phyloP scores from a whole-genome alignment of 148 eudicot genomes.

The Rhododendron molle region DNA sequence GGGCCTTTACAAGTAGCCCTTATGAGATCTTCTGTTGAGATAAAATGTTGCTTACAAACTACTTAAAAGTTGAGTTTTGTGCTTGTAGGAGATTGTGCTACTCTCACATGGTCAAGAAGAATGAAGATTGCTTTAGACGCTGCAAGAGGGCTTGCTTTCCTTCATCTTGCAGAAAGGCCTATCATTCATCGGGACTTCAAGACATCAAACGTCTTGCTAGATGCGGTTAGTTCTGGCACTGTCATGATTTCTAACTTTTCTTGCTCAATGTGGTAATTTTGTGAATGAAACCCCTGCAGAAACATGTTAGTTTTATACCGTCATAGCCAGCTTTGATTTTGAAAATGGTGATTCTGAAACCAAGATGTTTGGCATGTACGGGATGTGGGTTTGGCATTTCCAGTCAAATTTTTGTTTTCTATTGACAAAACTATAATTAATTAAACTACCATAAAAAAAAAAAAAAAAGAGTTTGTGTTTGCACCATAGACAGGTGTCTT shows the following conservation, averaged over 20 bases:
- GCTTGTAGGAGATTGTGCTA: constrained; percentile 48
- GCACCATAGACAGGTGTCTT: not conserved
- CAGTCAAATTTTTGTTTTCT: not conserved
- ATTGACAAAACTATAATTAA: too few species aligned
- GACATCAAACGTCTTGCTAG: constrained; percentile 79
- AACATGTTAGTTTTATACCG: not conserved
- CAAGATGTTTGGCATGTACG: not conserved
- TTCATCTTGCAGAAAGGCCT: constrained; percentile 62
- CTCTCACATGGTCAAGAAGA: constrained; percentile 75
- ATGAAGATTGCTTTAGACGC: constrained; percentile 76
- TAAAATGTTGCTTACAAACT: not conserved
- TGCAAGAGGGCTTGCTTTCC: constrained; percentile 79
- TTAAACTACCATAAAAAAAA: not conserved
- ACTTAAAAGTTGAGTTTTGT: constrained; percentile 1
- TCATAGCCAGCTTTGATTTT: not conserved
- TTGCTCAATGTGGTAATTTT: too few species aligned
- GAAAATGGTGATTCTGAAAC: not conserved
- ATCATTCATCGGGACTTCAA: constrained; percentile 81
- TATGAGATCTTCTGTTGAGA: not conserved
- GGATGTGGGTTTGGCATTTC: not conserved
- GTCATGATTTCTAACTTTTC: not conserved
- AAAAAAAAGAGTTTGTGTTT: not conserved
- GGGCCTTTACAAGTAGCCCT: not conserved
- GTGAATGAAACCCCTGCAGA: not conserved
- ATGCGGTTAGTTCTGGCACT: constrained; percentile 43